Percentiles rank a stretch among this genome's conserved stretches.
Evolutionary conservation across 768 basidiomycete genomes (phyloP).

Genomic region (Tubosaeta sp.): DNA sequence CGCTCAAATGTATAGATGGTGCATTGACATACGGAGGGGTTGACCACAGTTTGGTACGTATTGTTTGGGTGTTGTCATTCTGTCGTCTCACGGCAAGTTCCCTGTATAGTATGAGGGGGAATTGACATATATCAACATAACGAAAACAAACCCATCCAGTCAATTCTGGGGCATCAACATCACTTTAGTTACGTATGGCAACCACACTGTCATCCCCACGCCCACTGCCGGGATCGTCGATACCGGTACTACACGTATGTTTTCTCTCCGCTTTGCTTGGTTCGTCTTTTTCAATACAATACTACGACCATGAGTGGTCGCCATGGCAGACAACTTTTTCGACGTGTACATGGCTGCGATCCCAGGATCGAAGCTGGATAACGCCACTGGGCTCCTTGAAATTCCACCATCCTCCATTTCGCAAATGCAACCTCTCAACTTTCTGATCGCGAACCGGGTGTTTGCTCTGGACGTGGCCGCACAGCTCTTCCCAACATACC

Average conservation of each 20-base stretch:
- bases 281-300: neutral
- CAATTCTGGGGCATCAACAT: constrained; percentile 24
- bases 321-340: constrained; percentile 15
- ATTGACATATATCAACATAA: constrained; percentile 22
- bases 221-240: constrained; percentile 26
- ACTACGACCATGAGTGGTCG: constrained; percentile 5
- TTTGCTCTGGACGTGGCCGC: constrained; percentile 13
- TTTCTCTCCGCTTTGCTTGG: neutral
- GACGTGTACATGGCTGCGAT: constrained; percentile 9
- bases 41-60: constrained; percentile 11
- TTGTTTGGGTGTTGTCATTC: neutral
- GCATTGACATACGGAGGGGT: constrained; percentile 15
- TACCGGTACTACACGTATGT: constrained; percentile 22
- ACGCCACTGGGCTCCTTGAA: constrained; percentile 4
- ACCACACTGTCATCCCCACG: constrained; percentile 3
- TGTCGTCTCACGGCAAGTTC: neutral
- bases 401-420: constrained; percentile 12
- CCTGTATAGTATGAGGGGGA: constrained; percentile 12
- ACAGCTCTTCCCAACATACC: constrained; percentile 9
- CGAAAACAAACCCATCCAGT: constrained; percentile 15
- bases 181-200: constrained; percentile 8
- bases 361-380: constrained; percentile 8
- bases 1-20: constrained; percentile 10
- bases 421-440: constrained; percentile 11
- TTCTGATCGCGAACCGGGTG: constrained; percentile 3